These are phyloP conservation scores for Kodamaea hsintzibuensis DNA, from an alignment of 805 yeast genomes.

Conservation along the genomic window DNA sequence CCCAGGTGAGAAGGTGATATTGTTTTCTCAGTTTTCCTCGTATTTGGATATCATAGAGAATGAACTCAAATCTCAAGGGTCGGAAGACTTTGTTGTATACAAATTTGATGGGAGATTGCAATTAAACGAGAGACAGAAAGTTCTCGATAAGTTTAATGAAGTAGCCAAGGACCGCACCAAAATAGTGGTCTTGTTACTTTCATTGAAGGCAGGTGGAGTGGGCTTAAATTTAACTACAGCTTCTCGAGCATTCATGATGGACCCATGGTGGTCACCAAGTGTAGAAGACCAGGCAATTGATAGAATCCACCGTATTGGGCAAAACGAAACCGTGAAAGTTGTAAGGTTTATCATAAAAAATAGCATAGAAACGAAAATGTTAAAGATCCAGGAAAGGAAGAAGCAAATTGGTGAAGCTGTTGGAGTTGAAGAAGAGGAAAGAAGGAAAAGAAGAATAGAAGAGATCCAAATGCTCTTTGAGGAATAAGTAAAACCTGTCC, in stretches of 20 bases:
- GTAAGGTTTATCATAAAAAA: slow-evolving; percentile 77
- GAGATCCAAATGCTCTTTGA: slow-evolving; percentile 71
- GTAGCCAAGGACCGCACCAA: slow-evolving; percentile 27
- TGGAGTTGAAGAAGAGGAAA: slow-evolving; percentile 72
- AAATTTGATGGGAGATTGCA: slow-evolving; percentile 84
- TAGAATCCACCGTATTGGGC: slow-evolving; percentile 90
- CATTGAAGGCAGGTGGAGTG: slow-evolving; percentile 92
- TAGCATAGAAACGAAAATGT: slow-evolving; percentile 86
- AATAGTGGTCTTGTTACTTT: slow-evolving; percentile 59
- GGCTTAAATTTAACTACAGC: slow-evolving; percentile 88
- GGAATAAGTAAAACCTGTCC: slow-evolving; percentile 23
- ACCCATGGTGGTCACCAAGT: slow-evolving; percentile 97
- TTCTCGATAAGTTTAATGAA: slow-evolving; percentile 56
- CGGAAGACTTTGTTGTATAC: slow-evolving; percentile 52
- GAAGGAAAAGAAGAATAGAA: slow-evolving; percentile 66
- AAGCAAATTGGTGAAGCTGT: slow-evolving; percentile 78
- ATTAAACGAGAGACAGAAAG: slow-evolving; percentile 61
- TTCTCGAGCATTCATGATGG: slow-evolving; percentile 84
- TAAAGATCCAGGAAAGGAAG: slow-evolving; percentile 83
- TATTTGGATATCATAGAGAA: slow-evolving; percentile 72
- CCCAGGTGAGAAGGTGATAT: slow-evolving; percentile 74
- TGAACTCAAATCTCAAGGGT: slow-evolving; percentile 47
- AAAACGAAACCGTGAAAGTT: slow-evolving; percentile 67
- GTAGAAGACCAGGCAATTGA: slow-evolving; percentile 91
- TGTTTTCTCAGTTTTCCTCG: slow-evolving; percentile 87